Conservation (phyloP, 2,329 filamentous ascomycete genomes). For the Mycosphaerella sp. region DNA sequence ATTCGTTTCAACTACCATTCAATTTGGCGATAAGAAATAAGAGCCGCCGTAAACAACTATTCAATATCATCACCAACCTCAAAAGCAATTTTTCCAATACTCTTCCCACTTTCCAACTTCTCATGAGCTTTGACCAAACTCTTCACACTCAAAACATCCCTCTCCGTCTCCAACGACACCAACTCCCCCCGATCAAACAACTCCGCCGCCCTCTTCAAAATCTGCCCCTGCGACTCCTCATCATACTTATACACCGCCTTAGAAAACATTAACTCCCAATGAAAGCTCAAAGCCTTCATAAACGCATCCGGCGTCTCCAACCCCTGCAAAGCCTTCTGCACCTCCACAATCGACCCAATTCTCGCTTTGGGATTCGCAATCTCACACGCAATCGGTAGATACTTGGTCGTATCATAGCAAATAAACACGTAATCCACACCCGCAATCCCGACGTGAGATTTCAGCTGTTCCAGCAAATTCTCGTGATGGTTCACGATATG, state of each 20-base stretch:
- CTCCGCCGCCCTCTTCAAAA: slow-evolving; percentile 8
- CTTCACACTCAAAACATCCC: slow-evolving; percentile 9
- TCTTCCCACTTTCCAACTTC: slow-evolving; percentile 16
- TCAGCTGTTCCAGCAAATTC: slow-evolving; percentile 35
- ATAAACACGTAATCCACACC: slow-evolving; percentile 19
- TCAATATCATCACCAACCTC: slow-evolving; percentile 14
- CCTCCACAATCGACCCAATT: slow-evolving; percentile 16
- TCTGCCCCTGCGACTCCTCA: slow-evolving; percentile 17
- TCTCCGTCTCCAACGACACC: slow-evolving; percentile 8
- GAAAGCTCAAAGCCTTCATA: slow-evolving; percentile 13
- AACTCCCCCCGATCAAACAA: slow-evolving; percentile 9
- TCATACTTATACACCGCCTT: slow-evolving; percentile 15
- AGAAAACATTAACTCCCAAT: slow-evolving; percentile 17
- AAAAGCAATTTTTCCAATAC: slow-evolving; percentile 15
- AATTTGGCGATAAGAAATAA: no score
- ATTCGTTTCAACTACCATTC: no score
- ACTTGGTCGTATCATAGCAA: slow-evolving; percentile 14
- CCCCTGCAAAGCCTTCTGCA: slow-evolving; percentile 11
- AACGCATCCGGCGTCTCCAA: slow-evolving; percentile 13
- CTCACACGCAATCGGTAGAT: slow-evolving; percentile 13
- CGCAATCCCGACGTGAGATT: slow-evolving; percentile 12
- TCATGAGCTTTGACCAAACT: slow-evolving; percentile 15
- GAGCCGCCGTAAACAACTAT: no score
- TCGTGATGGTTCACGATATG: slow-evolving; percentile 42
- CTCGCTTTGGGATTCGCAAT: slow-evolving; percentile 15